These are phyloP conservation scores for Pseudogymnoascus verrucosus DNA, from an alignment of 2,329 filamentous ascomycete species.

Conservation along the genomic window DNA sequence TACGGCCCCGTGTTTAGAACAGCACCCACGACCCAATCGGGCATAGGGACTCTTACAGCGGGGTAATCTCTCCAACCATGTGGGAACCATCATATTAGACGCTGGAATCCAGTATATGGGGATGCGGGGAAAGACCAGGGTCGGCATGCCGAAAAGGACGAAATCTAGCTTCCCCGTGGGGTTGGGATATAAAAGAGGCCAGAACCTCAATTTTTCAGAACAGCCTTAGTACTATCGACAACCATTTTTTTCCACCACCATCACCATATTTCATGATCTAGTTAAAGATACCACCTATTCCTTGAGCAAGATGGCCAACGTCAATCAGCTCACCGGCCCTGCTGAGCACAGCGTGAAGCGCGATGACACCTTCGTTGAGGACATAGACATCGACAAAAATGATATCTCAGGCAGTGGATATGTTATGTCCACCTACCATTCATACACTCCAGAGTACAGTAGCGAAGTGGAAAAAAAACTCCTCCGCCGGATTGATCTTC, in stretches of 20 bases:
- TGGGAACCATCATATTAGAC: neutral
- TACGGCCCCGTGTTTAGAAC: neutral
- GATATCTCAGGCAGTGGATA: neutral
- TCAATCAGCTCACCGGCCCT: neutral
- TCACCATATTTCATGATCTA: neutral
- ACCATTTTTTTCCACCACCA: neutral
- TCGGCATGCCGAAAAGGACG: slow-evolving; percentile 19
- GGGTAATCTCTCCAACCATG: neutral
- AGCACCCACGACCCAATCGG: neutral
- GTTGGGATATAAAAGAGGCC: neutral
- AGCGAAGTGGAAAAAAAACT: slow-evolving; percentile 29
- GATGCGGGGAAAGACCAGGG: slow-evolving; percentile 22
- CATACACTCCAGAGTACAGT: slow-evolving; percentile 3
- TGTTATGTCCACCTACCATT: neutral
- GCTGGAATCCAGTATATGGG: slow-evolving; percentile 27
- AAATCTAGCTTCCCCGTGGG: slow-evolving; percentile 32
- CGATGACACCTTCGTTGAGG: neutral
- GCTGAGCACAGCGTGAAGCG: neutral
- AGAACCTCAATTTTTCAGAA: neutral
- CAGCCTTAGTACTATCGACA: neutral
- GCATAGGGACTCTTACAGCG: neutral
- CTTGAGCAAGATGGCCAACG: neutral
- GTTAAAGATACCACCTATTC: neutral
- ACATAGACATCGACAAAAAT: neutral
- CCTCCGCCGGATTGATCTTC: slow-evolving; percentile 29